phyloP scores from a whole-genome alignment of 352 stramenopile species.

The Thalassiosira tumida region DNA sequence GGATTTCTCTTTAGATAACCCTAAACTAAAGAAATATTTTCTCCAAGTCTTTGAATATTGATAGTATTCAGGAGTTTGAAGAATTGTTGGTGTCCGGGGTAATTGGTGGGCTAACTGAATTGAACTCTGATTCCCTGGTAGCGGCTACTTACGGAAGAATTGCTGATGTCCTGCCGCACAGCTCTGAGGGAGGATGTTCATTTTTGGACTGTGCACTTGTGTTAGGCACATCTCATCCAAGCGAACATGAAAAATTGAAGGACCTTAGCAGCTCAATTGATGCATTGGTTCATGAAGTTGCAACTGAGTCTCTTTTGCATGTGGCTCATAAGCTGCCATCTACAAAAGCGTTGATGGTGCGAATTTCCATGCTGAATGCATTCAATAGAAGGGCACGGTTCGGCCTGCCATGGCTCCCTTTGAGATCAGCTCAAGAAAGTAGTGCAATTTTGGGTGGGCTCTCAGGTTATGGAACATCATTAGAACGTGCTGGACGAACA shows the following conservation, averaged over 20 bases:
- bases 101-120: slow-evolving; percentile 80
- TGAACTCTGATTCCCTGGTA: slow-evolving; percentile 86
- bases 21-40: slow-evolving; percentile 35
- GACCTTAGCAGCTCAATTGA: slow-evolving; percentile 60
- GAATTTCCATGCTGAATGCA: slow-evolving; percentile 93
- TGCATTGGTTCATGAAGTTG: slow-evolving; percentile 74
- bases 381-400: slow-evolving; percentile 86
- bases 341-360: slow-evolving; percentile 91
- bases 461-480: slow-evolving; percentile 87
- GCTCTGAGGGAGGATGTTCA: slow-evolving; percentile 68
- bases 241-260: slow-evolving; percentile 16
- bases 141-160: slow-evolving; percentile 75
- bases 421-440: slow-evolving; percentile 89
- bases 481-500: slow-evolving; percentile 84
- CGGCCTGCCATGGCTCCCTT: slow-evolving; percentile 88
- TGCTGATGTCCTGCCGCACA: slow-evolving; percentile 74
- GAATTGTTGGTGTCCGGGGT: slow-evolving; percentile 72
- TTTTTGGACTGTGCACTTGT: slow-evolving; percentile 79
- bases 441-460: slow-evolving; percentile 89
- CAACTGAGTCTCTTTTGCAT: slow-evolving; percentile 69
- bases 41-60: slow-evolving; percentile 74
- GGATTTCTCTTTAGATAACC: too few species aligned
- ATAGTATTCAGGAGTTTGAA: slow-evolving; percentile 84
- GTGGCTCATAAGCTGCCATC: slow-evolving; percentile 78
- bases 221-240: slow-evolving; percentile 37